Base-by-base conservation (phyloP, 2,329 filamentous ascomycete genomes). In the Trichoderma koningiopsis region DNA sequence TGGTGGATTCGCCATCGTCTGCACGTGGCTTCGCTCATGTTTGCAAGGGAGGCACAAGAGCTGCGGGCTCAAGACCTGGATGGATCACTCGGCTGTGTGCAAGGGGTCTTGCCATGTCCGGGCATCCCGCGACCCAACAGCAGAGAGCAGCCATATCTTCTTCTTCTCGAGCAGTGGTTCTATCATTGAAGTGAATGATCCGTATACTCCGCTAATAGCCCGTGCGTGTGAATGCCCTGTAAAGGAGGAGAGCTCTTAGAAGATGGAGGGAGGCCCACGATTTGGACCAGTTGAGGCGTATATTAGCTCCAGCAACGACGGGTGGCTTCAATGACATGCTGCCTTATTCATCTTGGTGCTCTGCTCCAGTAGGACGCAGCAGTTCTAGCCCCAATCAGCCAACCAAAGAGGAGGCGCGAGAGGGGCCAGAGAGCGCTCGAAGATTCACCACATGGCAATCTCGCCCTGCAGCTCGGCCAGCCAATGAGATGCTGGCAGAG, bases 361-460 rank as follows among this genome's bases (percentile, higher is more conserved):
- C 29, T 55, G 24, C 35, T 59, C 33, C 24, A 27, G 19, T 22
- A 14, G 43, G 40, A 61, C 56, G 65, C 63, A 29, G 29, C 22
- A 29, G n/a, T n/a, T 37, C n/a, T 31, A 35, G 33, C 43, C 22
- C 47, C n/a, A 49, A 49, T n/a, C 47, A 60, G 56, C 65, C 35
- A 24, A 57, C 27, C 14, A 29, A 65, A 29, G 56, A 27, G 37
- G 27, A 47, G 27, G 27, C 27, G 40, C 40, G 6, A 19, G 37
- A 40, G 37, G 31, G 4, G 22, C 43, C 49, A 35, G 49, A 56
- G 35, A 43, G 49, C n/a, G 52, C 62, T n/a, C 33, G 56, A 47
- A 56, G 27, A 56, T 40, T n/a, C 49, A 57, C 63, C 63, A 63
- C 58, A 69, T 69, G 67, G 58, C 67, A 69, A 69, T 69, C 59